Base-by-base conservation (phyloP, 2,329 filamentous ascomycete genomes). In the Emericellopsis atlantica region DNA sequence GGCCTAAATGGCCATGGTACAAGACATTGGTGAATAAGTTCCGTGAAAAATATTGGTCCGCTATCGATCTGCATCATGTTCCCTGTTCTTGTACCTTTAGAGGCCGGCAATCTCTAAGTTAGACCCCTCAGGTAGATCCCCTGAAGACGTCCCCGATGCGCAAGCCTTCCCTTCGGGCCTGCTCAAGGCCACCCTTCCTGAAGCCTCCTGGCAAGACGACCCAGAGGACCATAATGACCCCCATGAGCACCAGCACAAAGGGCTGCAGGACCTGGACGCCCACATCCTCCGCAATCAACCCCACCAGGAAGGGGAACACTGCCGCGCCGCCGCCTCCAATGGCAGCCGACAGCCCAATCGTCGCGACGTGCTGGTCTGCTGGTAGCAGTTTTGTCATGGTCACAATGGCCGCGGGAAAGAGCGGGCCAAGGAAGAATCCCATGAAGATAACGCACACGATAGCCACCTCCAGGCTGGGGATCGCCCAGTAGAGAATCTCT, bases 401-500 rank as follows among this genome's bases (percentile, higher is more conserved):
- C 0, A 87, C 75, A 2, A 90, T 69, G 1, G 72, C 81, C 3
- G 79, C 80, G 0, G 84, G 83, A 57, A 89, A 90, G 15, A 90
- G 57, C 0, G 85, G 85, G 0, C 85, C 85, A 0, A 92, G 67
- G 53, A 89, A 86, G 66, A 90, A 87, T 0, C 85, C 85, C 45
- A 86, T 74, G 0, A 90, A 56, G 0, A 77, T 66, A 10, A 87
- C 79, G 5, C 81, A 77, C 2, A 89, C 69, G 0, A 82, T 80
- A 0, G 81, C 85, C 6, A 84, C 80, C 51, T 82, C 74, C 54
- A 89, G 86, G 40, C 81, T 72, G 0, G 85, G 84, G 0, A 92
- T 79, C 2, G 89, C 76, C 84, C 84, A 92, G 63, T 90, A 84
- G 33, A 90, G 58, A 1, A 90, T 69, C 50, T 86, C 74, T 5